Evolutionary conservation across 1,139 yeast species (phyloP).

Genomic region (Suhomyces panamericanus): DNA sequence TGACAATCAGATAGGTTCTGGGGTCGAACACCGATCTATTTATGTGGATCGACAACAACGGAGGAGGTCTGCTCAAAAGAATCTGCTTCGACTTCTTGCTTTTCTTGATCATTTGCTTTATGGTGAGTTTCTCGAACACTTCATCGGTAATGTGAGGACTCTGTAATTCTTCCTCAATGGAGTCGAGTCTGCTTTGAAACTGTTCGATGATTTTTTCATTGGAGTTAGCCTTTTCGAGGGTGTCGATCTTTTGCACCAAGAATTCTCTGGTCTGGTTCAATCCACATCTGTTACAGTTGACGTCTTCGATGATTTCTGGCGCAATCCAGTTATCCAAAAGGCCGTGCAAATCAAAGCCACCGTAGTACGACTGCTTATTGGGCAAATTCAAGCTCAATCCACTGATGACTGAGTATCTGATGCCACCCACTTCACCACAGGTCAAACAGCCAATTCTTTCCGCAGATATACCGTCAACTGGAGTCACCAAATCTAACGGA

Average conservation of each 20-base stretch:
- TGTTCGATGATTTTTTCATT: conserved; percentile 45
- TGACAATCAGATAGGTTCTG: conserved; percentile 75
- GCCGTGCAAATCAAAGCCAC: conserved; percentile 51
- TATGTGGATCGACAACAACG: conserved; percentile 78
- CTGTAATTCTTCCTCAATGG: conserved; percentile 56
- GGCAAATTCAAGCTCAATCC: conserved; percentile 77
- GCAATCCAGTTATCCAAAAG: conserved; percentile 70
- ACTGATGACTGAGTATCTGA: conserved; percentile 76
- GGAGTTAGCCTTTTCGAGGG: conserved; percentile 24
- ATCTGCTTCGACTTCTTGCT: conserved; percentile 83
- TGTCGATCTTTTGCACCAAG: conserved; percentile 40
- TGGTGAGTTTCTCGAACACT: conserved; percentile 69
- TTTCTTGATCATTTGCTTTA: conserved; percentile 72
- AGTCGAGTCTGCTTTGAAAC: conserved; percentile 51
- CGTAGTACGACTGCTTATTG: conserved; percentile 31
- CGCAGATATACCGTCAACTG: conserved; percentile 85
- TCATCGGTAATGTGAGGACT: conserved; percentile 79
- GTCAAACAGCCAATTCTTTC: conserved; percentile 85
- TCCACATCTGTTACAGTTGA: conserved; percentile 91
- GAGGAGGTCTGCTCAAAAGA: conserved; percentile 78
- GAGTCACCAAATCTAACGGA: conserved; percentile 68
- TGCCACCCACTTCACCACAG: conserved; percentile 94
- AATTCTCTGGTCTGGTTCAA: conserved; percentile 59
- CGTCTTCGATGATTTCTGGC: conserved; percentile 87
- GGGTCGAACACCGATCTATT: conserved; percentile 93